Conservation (phyloP, 371 early-diverging fungal genomes). For the Basidiobolus heterosporus region DNA sequence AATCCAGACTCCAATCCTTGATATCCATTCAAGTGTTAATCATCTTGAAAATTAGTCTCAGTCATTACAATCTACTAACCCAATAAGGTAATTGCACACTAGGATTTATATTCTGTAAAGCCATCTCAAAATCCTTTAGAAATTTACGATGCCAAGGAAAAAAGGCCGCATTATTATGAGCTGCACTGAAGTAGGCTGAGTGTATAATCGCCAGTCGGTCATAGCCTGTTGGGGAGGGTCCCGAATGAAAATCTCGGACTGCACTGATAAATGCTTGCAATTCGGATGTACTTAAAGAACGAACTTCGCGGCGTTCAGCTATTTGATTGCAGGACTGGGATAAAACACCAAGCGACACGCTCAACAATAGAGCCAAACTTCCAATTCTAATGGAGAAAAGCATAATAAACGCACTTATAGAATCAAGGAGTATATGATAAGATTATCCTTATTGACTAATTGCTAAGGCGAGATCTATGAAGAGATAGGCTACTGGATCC, state of each 20-base stretch:
- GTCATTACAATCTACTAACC: too few relatives aligned
- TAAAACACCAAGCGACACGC: too few relatives aligned
- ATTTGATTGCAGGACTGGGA: too few relatives aligned
- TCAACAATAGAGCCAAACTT: too few relatives aligned
- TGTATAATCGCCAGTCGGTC: neutral
- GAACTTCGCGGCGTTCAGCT: neutral
- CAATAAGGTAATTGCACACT: conserved; percentile 3
- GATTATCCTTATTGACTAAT: too few relatives aligned
- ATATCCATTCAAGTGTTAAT: too few relatives aligned
- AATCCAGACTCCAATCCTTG: conserved; percentile 4
- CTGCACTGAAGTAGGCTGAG: neutral
- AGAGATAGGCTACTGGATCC: too few relatives aligned
- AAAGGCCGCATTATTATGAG: conserved; percentile 1
- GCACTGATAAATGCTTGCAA: conserved; percentile 1
- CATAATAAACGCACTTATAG: too few relatives aligned
- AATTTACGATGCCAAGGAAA: conserved; percentile 2
- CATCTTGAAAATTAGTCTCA: too few relatives aligned
- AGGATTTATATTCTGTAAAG: conserved; percentile 3
- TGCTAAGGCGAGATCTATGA: too few relatives aligned
- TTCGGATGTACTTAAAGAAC: neutral
- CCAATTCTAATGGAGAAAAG: too few relatives aligned
- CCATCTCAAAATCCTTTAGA: conserved; percentile 2
- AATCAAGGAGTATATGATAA: too few relatives aligned
- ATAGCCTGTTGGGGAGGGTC: neutral
- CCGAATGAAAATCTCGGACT: conserved; percentile 2